Evolutionary conservation across 345 rosid species (phyloP).

Genomic region (Stellera chamaejasme): DNA sequence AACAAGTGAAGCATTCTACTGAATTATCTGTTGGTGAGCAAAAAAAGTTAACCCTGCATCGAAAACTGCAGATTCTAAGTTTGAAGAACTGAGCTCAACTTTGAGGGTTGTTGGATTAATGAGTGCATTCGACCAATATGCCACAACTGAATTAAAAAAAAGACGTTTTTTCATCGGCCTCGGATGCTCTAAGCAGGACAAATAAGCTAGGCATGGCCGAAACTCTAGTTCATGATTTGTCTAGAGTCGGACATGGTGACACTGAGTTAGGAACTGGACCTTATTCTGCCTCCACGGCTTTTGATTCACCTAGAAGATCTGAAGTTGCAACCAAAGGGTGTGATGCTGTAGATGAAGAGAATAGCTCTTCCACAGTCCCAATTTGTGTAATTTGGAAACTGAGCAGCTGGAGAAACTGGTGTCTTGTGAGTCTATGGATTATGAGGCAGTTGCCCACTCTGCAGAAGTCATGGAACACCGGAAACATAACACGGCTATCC

Average conservation of each 20-base stretch:
- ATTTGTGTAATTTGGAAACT: constrained; percentile 8
- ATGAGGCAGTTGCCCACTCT: constrained; percentile 16
- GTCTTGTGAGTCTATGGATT: constrained; percentile 24
- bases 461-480: constrained; percentile 21
- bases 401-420: constrained; percentile 27
- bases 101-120: constrained; percentile 26
- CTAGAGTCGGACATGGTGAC: constrained; percentile 31
- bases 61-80: constrained; percentile 53
- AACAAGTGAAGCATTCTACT: constrained; percentile 43
- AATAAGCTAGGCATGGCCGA: constrained; percentile 3
- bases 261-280: constrained; percentile 86
- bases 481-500: constrained; percentile 25
- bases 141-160: constrained; percentile 25
- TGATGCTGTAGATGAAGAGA: constrained; percentile 25
- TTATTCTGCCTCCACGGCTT: constrained; percentile 73
- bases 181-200: constrained; percentile 10
- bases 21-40: constrained; percentile 42
- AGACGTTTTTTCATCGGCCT: constrained; percentile 20
- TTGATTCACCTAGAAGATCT: constrained; percentile 60
- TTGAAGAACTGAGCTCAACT: constrained; percentile 50
- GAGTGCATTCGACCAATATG: constrained; percentile 28
- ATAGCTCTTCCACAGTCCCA: constrained; percentile 14
- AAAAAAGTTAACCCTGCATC: constrained; percentile 45
- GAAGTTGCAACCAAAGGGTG: constrained; percentile 35
- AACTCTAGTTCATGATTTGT: background rate